Evolutionary conservation across 371 early-diverging fungal species (phyloP), one percentile per base, ranked within the genome.

Genomic region (Syncephalastrum contaminatum): DNA sequence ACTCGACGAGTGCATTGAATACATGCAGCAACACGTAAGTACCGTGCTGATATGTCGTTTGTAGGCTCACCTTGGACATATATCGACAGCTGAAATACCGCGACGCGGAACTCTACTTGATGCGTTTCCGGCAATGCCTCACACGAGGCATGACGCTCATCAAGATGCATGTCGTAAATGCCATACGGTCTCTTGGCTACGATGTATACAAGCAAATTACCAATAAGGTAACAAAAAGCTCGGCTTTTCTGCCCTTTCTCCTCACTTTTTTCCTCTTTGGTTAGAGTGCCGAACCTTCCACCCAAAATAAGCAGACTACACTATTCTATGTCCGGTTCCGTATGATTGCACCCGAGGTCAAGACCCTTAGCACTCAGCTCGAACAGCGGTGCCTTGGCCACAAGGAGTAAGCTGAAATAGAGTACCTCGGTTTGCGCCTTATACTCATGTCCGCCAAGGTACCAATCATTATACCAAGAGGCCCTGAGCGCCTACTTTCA

Each of bases 81-180:
- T 6, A n/a, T 48, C 19, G 8, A 44, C 67, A 91, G 84, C 65
- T 82, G 19, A 72, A 75, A 12, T 94, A 89, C 64, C 81, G 82
- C 20, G 97, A 96, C 68, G 83, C 94, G 3, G 95, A 93, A 52
- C 77, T 95, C 36, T 95, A 94, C 63, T 73, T 86, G 22, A 92
- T 94, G 92, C 81, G 94, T 20, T 95, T 91, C 67, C 80, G 90
- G 20, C 94, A 93, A 63, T 94, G 94, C 66, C 85, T 94, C 80
- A 92, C 94, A 18, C 85, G 90, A 36, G 93, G 90, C 4, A 85
- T 95, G 71, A 87, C 94, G 6, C 69, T 94, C 14, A 89, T 96
- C 64, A 94, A 94, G 60, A 88, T 95, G 83, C 84, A 94, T 56
- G 84, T 89, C 27, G 85, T 90, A 18, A 80, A 75, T 16, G 72